A percentile compares a stretch with the other conserved stretches of the same genome.
These are phyloP conservation scores for Wickerhamomyces bisporus DNA, from an alignment of 805 yeast species.

Conservation along the genomic window DNA sequence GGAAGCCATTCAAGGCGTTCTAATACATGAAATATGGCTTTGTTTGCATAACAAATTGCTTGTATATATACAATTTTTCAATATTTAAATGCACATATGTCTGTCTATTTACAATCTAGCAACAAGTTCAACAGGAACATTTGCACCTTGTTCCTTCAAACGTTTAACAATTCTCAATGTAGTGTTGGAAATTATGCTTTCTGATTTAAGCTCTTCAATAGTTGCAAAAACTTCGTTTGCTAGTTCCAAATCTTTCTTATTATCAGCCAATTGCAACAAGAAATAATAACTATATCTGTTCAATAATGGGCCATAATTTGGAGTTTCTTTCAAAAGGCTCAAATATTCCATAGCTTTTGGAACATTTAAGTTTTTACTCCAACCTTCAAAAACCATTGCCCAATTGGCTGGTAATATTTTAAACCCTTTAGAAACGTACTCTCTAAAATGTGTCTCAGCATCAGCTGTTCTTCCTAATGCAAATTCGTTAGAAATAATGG, in stretches of 20 bases:
- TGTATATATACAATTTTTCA: no score
- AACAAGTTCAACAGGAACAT: conserved; percentile 14
- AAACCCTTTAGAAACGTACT: conserved; percentile 28
- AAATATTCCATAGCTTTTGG: conserved; percentile 17
- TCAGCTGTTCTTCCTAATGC: conserved; percentile 34
- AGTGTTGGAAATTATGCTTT: conserved; percentile 1
- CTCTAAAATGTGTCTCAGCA: conserved; percentile 29
- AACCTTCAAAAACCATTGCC: conserved; percentile 24
- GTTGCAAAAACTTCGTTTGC: conserved; percentile 14
- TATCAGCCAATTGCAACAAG: conserved; percentile 14
- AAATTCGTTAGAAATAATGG: conserved; percentile 45
- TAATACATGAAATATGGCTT: no score
- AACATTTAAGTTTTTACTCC: conserved; percentile 8
- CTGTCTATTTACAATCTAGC: conserved; percentile 8
- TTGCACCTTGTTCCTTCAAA: conserved; percentile 8
- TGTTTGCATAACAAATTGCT: no score
- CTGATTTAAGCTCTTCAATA: conserved; percentile 7
- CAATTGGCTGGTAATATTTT: conserved; percentile 12
- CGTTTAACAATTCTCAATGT: conserved; percentile 8
- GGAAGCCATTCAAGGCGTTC: no score
- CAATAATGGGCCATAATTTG: conserved; percentile 2
- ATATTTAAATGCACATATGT: no score
- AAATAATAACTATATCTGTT: conserved; percentile 18
- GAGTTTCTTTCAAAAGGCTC: conserved; percentile 1
- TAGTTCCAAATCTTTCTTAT: conserved; percentile 13